Evolutionary conservation across 768 basidiomycete genomes (phyloP), one percentile per base, ranked within the genome.

Genomic region (Chalciporus chontae): DNA sequence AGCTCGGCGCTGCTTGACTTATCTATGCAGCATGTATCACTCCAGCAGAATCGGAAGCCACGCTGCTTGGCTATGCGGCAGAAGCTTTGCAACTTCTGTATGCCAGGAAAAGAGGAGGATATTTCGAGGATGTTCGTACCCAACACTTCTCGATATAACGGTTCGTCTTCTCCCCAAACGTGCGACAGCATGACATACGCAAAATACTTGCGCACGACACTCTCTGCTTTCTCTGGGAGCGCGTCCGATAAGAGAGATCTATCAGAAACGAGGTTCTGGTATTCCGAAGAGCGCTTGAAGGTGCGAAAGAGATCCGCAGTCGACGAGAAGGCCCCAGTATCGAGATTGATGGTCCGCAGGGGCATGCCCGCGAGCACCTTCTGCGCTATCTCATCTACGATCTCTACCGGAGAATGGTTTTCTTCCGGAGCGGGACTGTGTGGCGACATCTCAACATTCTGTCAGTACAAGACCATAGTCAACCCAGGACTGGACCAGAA

Each of bases 1-100:
- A 68, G 54, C 39, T 68, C 66, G 11, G 60, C 62, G 17, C 60
- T 67, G 42, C 64, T 68, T 10, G 47, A 27, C 38, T 66, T 64
- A 29, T 67, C 60, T 17, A 64, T 54, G 31, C 58, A 61, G 9
- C 48, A 52, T 6, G 58, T 56, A 19, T 59, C 68, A 40, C 57
- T 56, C 66, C 65, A 69, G 37, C 62, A 60, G 51, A 61, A 60
- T n/a, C 2, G 45, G 43, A 55, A 66, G 34, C 51, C 52, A 2
- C 32, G 41, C n/a, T 50, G 40, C 36, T 50, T 52, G 32, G 63
- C 63, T 34, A 53, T 47, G 19, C 44, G 45, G 37, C 65, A 64
- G 41, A 60, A 57, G 10, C n/a, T 47, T 40, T 58, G 62, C 4
- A 67, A 26, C 48, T 67, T 66, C 43, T 11, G 18, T 10, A 23